Conservation (phyloP, 176 grass and related monocot genomes). For the Raddia guianensis region DNA sequence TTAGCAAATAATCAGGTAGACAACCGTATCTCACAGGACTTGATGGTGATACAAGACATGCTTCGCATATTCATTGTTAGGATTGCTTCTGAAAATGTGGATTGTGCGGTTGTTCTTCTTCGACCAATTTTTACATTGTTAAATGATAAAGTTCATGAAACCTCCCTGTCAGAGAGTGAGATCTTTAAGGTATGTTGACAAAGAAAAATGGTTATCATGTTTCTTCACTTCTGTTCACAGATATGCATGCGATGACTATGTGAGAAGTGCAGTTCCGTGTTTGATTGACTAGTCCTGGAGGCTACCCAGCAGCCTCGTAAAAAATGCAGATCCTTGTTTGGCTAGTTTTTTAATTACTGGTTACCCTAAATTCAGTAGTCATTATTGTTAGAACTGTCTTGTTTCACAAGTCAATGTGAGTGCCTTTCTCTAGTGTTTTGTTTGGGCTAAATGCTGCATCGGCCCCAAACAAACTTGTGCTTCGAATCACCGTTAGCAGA, state of each 20-base stretch:
- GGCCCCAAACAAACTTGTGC: too few species aligned
- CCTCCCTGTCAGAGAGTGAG: constrained; percentile 69
- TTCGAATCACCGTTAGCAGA: too few species aligned
- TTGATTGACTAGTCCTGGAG: background rate
- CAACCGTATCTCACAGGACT: constrained; percentile 45
- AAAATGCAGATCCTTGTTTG: background rate
- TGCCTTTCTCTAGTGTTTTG: constrained; percentile 4
- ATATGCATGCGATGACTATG: constrained; percentile 29
- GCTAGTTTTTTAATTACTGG: background rate
- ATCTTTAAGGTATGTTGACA: constrained; percentile 68
- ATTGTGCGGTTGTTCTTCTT: constrained; percentile 85
- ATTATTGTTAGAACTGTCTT: background rate
- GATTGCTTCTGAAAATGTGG: constrained; percentile 76
- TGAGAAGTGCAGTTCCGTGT: background rate
- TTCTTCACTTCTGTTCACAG: constrained; percentile 6
- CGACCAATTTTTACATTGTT: constrained; percentile 78
- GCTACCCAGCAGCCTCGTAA: background rate
- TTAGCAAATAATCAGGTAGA: constrained; percentile 33
- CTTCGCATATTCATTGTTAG: constrained; percentile 88
- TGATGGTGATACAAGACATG: constrained; percentile 97
- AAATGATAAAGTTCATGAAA: constrained; percentile 67
- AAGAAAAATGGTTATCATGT: constrained; percentile 1
- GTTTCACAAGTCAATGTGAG: constrained; percentile 25
- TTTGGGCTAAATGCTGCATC: too few species aligned
- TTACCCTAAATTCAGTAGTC: background rate